Conservation (phyloP, 208 protist genomes). For the Leishmania amazonensis region DNA sequence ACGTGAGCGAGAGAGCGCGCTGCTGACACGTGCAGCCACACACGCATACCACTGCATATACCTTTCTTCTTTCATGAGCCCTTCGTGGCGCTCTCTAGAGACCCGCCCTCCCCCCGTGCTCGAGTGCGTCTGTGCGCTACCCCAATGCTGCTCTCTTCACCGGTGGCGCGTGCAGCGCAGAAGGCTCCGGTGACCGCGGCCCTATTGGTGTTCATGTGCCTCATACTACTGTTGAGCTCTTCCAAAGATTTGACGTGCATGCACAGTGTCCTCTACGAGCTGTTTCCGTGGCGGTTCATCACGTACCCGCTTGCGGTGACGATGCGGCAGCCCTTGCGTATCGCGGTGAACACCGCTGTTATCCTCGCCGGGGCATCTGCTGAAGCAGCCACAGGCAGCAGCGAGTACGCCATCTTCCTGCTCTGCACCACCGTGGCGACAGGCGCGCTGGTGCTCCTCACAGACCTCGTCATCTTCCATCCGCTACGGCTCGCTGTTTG, state of each 20-base stretch:
- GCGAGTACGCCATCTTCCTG: conserved; percentile 29
- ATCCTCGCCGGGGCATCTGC: conserved; percentile 32
- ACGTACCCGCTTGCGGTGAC: conserved; percentile 22
- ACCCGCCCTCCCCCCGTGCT: background rate
- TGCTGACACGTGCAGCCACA: background rate
- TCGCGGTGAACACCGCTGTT: conserved; percentile 16
- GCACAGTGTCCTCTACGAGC: background rate
- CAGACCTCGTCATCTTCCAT: conserved; percentile 6
- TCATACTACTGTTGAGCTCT: background rate
- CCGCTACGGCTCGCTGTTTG: background rate
- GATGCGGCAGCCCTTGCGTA: conserved; percentile 8
- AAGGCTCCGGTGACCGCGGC: conserved; percentile 7
- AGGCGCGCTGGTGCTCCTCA: conserved; percentile 22
- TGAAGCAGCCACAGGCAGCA: conserved; percentile 33
- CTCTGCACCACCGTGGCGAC: conserved; percentile 27
- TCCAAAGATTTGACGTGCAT: conserved; percentile 3
- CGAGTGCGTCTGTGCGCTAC: background rate
- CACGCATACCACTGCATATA: background rate
- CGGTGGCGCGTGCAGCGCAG: conserved; percentile 6
- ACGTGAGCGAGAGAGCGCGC: background rate
- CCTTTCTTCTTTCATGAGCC: background rate
- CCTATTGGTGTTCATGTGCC: background rate
- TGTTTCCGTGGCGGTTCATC: conserved; percentile 19
- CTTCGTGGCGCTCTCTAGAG: background rate
- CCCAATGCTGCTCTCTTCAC: background rate